Percentiles rank a stretch among this genome's conserved stretches.
Evolutionary conservation across 495 filamentous ascomycete species (phyloP).

Genomic region (Stereocaulon alpinum): DNA sequence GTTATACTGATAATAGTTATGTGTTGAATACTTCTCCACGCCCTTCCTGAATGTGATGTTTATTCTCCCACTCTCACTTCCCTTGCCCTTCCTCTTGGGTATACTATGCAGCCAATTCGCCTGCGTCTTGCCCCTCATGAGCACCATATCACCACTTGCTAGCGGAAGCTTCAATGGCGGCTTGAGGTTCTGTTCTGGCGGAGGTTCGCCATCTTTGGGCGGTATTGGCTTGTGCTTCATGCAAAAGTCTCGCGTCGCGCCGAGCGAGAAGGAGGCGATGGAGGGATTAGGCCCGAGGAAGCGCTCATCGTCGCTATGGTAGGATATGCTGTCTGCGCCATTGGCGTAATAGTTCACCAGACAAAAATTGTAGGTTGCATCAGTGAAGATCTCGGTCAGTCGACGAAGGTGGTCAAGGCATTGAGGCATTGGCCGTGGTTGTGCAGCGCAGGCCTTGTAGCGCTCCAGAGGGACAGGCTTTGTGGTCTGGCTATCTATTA

Average conservation of each 20-base stretch:
- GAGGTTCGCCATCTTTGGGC: slow-evolving; percentile 17
- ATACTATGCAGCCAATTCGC: slow-evolving; percentile 62
- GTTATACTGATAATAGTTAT: slow-evolving; percentile 69
- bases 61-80: slow-evolving; percentile 49
- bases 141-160: slow-evolving; percentile 56
- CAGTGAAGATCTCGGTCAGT: slow-evolving; percentile 47
- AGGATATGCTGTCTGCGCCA: slow-evolving; percentile 60
- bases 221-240: slow-evolving; percentile 56
- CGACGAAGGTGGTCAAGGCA: slow-evolving; percentile 49
- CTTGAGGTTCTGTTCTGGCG: slow-evolving; percentile 12
- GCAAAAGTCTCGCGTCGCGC: slow-evolving; percentile 54
- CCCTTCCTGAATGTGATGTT: slow-evolving; percentile 67
- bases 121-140: slow-evolving; percentile 63
- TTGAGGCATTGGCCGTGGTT: slow-evolving; percentile 54
- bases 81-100: slow-evolving; percentile 56
- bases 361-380: slow-evolving; percentile 58
- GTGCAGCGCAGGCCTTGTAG: slow-evolving; percentile 37
- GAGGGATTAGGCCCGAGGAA: slow-evolving; percentile 56
- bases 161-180: slow-evolving; percentile 49
- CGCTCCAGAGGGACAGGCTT: slow-evolving; percentile 32
- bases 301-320: slow-evolving; percentile 65
- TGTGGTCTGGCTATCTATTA: slow-evolving; percentile 39
- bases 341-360: slow-evolving; percentile 68
- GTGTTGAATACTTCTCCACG: slow-evolving; percentile 51
- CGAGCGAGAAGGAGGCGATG: slow-evolving; percentile 63